Base-by-base conservation (phyloP, 2,329 filamentous ascomycete genomes). In the Huntiella savannae region DNA sequence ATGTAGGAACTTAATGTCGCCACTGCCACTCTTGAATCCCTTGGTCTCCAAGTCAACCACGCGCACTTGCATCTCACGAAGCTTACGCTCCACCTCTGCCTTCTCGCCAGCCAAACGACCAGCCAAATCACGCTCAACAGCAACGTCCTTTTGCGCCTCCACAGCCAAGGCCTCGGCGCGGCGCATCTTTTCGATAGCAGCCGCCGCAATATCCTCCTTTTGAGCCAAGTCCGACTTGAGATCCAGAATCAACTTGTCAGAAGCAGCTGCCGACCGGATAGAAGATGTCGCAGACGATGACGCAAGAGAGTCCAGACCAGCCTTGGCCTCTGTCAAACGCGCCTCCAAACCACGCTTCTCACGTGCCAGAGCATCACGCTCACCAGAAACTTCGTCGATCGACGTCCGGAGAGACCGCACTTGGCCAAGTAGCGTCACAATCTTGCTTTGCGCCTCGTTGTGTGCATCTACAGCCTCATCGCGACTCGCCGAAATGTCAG, bases 171-270 rank as follows among this genome's bases (percentile, higher is more conserved):
- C 82, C 58, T 98, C 88, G 2, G 91, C 84, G 17, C 88, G 79
- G 47, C 88, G 77, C 91, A 98, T 98, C 69, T 96, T 96, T 56
- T 91, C 88, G 36, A 96, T 80, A 0, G 88, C 88, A 3, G 91
- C 88, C 1, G 81, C 75, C 8, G 86, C 83, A 49, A 96, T 79
- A 58, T 98, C 88, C 62, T 96, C 84, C 57, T 95, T 85, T 56
- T 94, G 86, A 3, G 88, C 88, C 33, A 96, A 72, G 53, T 71
- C 79, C 7, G 85, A 81, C 64, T 91, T 94, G 52, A 98, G 73
- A 50, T 93, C 84, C 4, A 98, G 69, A 17, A 96, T 71, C 60
- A 94, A 83, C 55, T 80, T 83, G 62, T 96, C 88, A 56, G 87
- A 79, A 53, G 75, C 79, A 19, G 91, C 91, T 6, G 86, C 87